Conservation (phyloP, 2,329 filamentous ascomycete species). For the Penicillium sp. region DNA sequence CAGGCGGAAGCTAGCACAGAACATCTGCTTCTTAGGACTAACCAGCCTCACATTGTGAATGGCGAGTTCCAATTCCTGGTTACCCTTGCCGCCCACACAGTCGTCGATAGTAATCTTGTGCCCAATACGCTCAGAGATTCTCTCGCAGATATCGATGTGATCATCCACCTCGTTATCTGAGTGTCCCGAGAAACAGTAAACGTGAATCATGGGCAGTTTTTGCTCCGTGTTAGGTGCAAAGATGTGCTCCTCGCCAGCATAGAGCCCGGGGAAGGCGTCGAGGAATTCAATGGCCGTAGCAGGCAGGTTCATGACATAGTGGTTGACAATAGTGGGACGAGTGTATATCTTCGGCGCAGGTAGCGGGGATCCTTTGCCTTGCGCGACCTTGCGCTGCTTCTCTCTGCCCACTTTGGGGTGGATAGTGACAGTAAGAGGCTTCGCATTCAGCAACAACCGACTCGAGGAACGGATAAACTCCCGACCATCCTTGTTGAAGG, state of each 20-base stretch:
- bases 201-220: slow-evolving; percentile 72
- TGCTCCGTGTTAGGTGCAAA: slow-evolving; percentile 54
- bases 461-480: slow-evolving; percentile 67
- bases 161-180: slow-evolving; percentile 61
- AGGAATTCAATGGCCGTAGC: slow-evolving; percentile 82
- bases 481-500: slow-evolving; percentile 74
- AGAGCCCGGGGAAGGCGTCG: slow-evolving; percentile 66
- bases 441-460: slow-evolving; percentile 42
- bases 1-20: slow-evolving; percentile 83
- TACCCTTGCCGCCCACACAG: slow-evolving; percentile 41
- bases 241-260: slow-evolving; percentile 58
- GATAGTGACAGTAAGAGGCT: slow-evolving; percentile 48
- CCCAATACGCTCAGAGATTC: slow-evolving; percentile 55
- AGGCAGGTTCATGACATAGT: slow-evolving; percentile 97
- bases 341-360: slow-evolving; percentile 23
- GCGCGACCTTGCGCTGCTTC: slow-evolving; percentile 19
- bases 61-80: slow-evolving; percentile 52
- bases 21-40: slow-evolving; percentile 90
- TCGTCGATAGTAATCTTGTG: slow-evolving; percentile 50
- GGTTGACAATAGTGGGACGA: slow-evolving; percentile 64
- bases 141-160: slow-evolving; percentile 54
- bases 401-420: slow-evolving; percentile 36
- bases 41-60: slow-evolving; percentile 70
- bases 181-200: slow-evolving; percentile 88
- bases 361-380: slow-evolving; percentile 25